These are phyloP conservation scores for Diplodia scrobiculata DNA, from an alignment of 2,329 filamentous ascomycete species.

Conservation along the genomic window DNA sequence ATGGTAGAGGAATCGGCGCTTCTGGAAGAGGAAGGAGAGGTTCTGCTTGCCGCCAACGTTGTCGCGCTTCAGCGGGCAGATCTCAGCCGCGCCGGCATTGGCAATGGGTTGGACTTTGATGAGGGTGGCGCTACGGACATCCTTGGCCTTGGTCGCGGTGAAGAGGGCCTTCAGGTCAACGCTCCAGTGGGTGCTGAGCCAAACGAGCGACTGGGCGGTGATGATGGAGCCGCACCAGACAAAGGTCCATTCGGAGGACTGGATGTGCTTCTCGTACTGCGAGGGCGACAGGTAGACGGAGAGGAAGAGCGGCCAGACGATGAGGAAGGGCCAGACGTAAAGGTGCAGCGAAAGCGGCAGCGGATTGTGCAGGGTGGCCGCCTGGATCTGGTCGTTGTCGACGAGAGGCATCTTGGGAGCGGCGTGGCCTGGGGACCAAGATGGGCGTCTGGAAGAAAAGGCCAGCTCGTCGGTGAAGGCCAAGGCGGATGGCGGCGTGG, in stretches of 20 bases:
- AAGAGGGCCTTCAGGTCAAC: slow-evolving; percentile 82
- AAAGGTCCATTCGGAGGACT: slow-evolving; percentile 96
- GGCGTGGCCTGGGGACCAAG: slow-evolving; percentile 20
- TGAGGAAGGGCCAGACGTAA: slow-evolving; percentile 90
- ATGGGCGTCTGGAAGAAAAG: slow-evolving; percentile 25
- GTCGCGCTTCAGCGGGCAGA: slow-evolving; percentile 78
- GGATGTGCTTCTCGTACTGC: slow-evolving; percentile 87
- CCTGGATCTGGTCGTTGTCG: slow-evolving; percentile 85
- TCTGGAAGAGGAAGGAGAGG: slow-evolving; percentile 93
- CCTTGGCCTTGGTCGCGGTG: slow-evolving; percentile 71
- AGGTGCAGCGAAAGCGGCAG: slow-evolving; percentile 77
- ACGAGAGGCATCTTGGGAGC: slow-evolving; percentile 65
- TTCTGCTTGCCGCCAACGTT: slow-evolving; percentile 74
- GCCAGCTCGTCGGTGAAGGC: slow-evolving; percentile 22
- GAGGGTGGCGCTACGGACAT: slow-evolving; percentile 72
- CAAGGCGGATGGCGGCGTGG: slow-evolving; percentile 12
- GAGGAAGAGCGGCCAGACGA: slow-evolving; percentile 90
- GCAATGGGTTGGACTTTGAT: slow-evolving; percentile 91
- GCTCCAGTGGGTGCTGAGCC: slow-evolving; percentile 98
- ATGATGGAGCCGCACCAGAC: slow-evolving; percentile 88
- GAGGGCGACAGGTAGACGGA: slow-evolving; percentile 80
- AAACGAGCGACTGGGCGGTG: slow-evolving; percentile 82
- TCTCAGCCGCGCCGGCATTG: slow-evolving; percentile 87
- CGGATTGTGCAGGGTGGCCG: slow-evolving; percentile 84
- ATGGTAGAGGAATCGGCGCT: slow-evolving; percentile 90